Base-by-base conservation (phyloP, 108 stramenopile species). In the Pseudonitzschia delicatissima region DNA sequence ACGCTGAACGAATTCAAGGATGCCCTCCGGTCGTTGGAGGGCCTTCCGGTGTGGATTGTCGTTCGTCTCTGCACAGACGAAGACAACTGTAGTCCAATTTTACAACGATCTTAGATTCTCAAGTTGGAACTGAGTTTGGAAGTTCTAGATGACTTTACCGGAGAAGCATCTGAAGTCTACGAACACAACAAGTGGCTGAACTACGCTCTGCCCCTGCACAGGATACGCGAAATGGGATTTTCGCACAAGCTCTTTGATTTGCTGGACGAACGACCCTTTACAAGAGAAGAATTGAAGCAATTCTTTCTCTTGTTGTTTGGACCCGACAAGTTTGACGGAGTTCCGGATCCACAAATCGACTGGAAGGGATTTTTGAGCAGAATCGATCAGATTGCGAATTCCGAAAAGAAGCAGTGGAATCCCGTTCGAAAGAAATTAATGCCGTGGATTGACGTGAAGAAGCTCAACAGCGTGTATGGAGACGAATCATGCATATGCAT, bases 21-120 rank as follows among this genome's bases (percentile, higher is more conserved):
- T 25, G 78, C 81, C 1, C 77, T 96, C 45, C 68, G 81, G 15
- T 66, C 74, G 2, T 66, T 94, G 27, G 86, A 89, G 36, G 86
- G 85, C 6, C 71, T 94, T 5, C 92, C 92, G 0, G 82, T 92
- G 9, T 92, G 91, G 91, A 48, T 93, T 1, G 92, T 94, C 1
- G 74, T 96, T 48, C 79, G 93, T n/a, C 83, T 96, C 9, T 96
- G 95, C 76, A 92, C 91, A 3, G 91, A 93, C 62, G 87, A 92
- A 47, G 91, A 90, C 26, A 36, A 63, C 13, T n/a, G 87, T 96
- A 26, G 86, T 88, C 0, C 35, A 86, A 3, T 96, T 87, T 70
- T 96, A 88, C 73, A 92, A 94, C 74, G 64, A 81, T 47, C 64
- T 96, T 12, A n/a, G 95, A 96, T 72, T 66, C 55, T 20, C 78